phyloP scores from a whole-genome alignment of 208 protist species.

The Leishmania turanica region DNA sequence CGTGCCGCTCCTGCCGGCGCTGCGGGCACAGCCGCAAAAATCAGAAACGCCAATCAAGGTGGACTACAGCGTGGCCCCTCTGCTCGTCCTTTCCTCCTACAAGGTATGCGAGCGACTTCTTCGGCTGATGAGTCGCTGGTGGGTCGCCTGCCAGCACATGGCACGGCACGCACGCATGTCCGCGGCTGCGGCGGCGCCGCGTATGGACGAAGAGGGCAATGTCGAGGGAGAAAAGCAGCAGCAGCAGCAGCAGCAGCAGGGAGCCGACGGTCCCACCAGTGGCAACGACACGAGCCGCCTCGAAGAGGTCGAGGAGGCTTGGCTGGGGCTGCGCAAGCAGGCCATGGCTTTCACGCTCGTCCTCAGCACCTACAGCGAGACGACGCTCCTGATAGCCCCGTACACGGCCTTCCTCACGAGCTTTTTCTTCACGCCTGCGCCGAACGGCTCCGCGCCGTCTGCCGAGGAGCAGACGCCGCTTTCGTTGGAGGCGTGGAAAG shows the following conservation, averaged over 20 bases:
- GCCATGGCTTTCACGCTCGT: slow-evolving; percentile 11
- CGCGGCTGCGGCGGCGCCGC: neutral
- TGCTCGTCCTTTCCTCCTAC: slow-evolving; percentile 18
- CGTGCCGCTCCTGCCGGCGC: neutral
- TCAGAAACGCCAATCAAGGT: neutral
- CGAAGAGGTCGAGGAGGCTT: slow-evolving; percentile 17
- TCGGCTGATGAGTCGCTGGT: slow-evolving; percentile 20
- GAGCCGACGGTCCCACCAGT: neutral
- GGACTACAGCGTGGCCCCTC: slow-evolving; percentile 24
- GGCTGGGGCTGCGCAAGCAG: slow-evolving; percentile 16
- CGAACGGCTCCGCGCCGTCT: neutral
- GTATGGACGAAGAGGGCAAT: slow-evolving; percentile 2
- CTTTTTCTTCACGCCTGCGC: slow-evolving; percentile 9
- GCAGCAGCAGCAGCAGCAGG: slow-evolving; percentile 3
- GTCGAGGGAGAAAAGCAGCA: neutral
- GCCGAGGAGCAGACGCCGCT: neutral
- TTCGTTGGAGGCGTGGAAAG: slow-evolving; percentile 16
- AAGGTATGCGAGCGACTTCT: slow-evolving; percentile 8
- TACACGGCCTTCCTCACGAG: slow-evolving; percentile 20
- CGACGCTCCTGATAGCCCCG: slow-evolving; percentile 20
- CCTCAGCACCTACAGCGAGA: slow-evolving; percentile 21
- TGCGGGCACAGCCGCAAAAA: neutral
- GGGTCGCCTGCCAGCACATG: slow-evolving; percentile 10
- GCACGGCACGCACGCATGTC: neutral
- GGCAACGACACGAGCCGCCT: neutral